These are phyloP conservation scores for Gardenia jasminoides DNA, from an alignment of 257 asterid genomes.

Conservation along the genomic window DNA sequence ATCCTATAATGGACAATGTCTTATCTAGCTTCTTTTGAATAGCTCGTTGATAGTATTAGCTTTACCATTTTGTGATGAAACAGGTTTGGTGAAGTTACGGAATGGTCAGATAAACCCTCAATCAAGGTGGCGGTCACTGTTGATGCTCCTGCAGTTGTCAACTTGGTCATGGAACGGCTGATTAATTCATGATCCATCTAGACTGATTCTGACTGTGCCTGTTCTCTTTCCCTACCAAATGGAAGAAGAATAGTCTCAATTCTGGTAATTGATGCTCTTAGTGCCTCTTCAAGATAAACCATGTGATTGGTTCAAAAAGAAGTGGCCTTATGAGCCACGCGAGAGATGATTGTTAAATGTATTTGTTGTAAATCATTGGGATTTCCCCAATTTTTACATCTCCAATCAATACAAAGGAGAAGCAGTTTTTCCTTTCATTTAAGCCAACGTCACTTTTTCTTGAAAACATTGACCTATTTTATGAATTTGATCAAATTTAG, in stretches of 20 bases:
- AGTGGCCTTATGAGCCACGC: neutral
- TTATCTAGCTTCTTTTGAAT: neutral
- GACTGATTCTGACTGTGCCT: neutral
- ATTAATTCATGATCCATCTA: slow-evolving; percentile 38
- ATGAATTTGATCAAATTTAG: neutral
- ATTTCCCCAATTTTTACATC: neutral
- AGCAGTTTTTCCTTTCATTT: neutral
- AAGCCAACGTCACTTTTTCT: neutral
- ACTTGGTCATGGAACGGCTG: slow-evolving; percentile 85
- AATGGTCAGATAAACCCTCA: slow-evolving; percentile 77
- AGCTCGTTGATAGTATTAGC: neutral
- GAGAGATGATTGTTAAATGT: no score
- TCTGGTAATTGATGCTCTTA: neutral
- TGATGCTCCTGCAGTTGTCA: slow-evolving; percentile 73
- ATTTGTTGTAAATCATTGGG: neutral
- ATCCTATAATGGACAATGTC: neutral
- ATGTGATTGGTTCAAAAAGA: neutral
- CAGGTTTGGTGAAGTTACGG: slow-evolving; percentile 78
- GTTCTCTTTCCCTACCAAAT: neutral
- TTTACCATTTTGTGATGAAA: neutral
- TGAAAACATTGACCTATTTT: neutral
- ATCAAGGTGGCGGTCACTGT: slow-evolving; percentile 95
- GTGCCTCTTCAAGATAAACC: neutral
- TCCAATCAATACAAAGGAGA: neutral
- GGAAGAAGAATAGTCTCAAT: neutral